Conservation (phyloP, 768 basidiomycete genomes). For the Ramaria sp. region DNA sequence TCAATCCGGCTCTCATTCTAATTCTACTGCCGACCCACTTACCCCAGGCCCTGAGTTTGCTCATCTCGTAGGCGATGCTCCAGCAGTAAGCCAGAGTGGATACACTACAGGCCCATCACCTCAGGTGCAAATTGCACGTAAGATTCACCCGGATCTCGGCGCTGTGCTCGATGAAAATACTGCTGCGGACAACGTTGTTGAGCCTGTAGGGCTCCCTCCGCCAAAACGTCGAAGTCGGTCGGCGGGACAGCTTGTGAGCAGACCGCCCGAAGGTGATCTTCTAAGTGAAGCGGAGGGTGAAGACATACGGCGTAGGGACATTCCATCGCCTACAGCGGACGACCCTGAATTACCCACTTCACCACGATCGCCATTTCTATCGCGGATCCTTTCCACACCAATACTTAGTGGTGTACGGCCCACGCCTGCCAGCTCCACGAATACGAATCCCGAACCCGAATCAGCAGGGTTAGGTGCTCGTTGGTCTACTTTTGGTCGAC, state of each 20-base stretch:
- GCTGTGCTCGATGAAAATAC: slow-evolving; percentile 14
- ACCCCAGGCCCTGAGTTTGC: slow-evolving; percentile 1
- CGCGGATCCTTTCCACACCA: slow-evolving; percentile 5
- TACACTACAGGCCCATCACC: background rate
- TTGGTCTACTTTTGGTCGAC: slow-evolving; percentile 8
- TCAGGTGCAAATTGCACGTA: slow-evolving; percentile 11
- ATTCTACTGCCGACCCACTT: background rate
- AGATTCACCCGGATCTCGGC: slow-evolving; percentile 16
- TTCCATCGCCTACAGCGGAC: background rate
- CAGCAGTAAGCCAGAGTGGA: background rate
- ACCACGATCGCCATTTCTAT: slow-evolving; percentile 3
- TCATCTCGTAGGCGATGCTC: background rate
- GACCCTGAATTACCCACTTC: background rate
- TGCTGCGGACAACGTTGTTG: background rate
- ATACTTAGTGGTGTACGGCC: background rate
- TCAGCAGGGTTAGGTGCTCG: background rate
- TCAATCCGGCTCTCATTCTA: slow-evolving; percentile 2
- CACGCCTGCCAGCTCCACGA: background rate
- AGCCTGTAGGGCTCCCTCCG: slow-evolving; percentile 6
- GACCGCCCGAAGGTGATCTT: background rate
- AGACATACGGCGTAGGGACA: background rate
- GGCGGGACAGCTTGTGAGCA: slow-evolving; percentile 1
- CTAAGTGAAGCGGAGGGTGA: background rate
- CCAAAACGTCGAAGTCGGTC: slow-evolving; percentile 11
- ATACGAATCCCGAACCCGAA: background rate